phyloP scores from a whole-genome alignment of 768 basidiomycete genomes.

The Rhodocollybia butyracea region DNA sequence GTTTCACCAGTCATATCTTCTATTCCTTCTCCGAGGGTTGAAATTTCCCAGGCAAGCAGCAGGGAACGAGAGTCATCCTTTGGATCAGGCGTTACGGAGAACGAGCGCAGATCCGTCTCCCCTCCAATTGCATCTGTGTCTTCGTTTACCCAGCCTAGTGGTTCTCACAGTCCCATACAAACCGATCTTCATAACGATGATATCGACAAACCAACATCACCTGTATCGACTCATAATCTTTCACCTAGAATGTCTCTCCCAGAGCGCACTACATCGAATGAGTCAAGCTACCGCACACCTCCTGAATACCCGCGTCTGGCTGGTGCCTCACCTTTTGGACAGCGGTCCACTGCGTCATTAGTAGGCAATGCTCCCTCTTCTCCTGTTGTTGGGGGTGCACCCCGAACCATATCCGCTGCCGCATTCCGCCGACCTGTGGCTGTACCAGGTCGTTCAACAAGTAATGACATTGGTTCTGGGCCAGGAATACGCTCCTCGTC shows the following conservation, averaged over 20 bases:
- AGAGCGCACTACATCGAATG: background rate
- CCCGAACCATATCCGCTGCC: conserved; percentile 8
- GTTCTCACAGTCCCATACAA: background rate
- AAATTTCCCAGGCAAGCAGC: conserved; percentile 3
- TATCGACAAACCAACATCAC: background rate
- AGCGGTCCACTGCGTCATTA: background rate
- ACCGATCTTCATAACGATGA: background rate
- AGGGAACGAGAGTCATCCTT: conserved; percentile 3
- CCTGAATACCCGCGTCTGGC: conserved; percentile 5
- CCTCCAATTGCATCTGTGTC: conserved; percentile 33
- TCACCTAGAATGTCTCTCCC: background rate
- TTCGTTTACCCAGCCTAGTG: conserved; percentile 32
- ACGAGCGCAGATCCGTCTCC: conserved; percentile 11
- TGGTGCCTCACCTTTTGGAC: conserved; percentile 4
- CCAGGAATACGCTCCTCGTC: background rate
- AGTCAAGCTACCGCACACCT: conserved; percentile 2
- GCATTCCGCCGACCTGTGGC: conserved; percentile 2
- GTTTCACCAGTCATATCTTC: conserved; percentile 9
- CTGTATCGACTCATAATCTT: background rate
- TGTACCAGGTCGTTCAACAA: background rate
- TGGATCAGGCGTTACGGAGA: background rate
- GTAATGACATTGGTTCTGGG: background rate
- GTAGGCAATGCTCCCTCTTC: background rate
- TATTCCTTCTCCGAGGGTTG: conserved; percentile 4
- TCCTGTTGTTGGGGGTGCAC: background rate